Evolutionary conservation across 345 rosid genomes (phyloP), one percentile per base, ranked within the genome.

Genomic region (Theobroma cacao): DNA sequence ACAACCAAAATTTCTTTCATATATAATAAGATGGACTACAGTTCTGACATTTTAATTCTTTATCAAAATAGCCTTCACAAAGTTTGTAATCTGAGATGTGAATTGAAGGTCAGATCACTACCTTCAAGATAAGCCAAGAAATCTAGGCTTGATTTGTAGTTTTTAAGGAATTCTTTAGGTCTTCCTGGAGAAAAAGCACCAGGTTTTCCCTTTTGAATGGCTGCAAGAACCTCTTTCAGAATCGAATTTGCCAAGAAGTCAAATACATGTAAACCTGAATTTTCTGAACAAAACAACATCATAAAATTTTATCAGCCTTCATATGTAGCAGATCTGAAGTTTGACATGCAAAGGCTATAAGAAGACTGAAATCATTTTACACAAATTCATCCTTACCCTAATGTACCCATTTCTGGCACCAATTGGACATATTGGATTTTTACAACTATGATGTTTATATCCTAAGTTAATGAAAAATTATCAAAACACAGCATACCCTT

Each of bases 141-240:
- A 76, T 91, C 88, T 24, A 92, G 83, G 88, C 97, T 96, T 78
- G 97, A 89, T 84, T 91, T 94, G 87, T 94, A 96, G 86, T 96
- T 96, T 75, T 82, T 91, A 80, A 97, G 85, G 92, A 97, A 97
- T 41, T 90, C 97, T 40, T 91, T 85, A 73, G 98, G 99, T 79
- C 98, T 93, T 86, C 99, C 99, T 40, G 99, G 97, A 75, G 99
- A 93, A 89, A 93, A 96, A n/a, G 95, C 98, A 81, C 97, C 91
- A 31, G 98, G 97, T 82, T 94, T 97, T 82, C 91, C 93, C 84
- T 89, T 94, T 83, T 97, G 98, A 83, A 94, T 91, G 50, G 96
- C 91, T 26, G 68, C 87, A 55, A 91, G 88, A 82, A 91, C 94
- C 89, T 93, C 99, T 89, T 94, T 97, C 83, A 97, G 89, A 75